Conservation (phyloP, 2,329 filamentous ascomycete genomes). For the Fusarium pseudoanthophilum region DNA sequence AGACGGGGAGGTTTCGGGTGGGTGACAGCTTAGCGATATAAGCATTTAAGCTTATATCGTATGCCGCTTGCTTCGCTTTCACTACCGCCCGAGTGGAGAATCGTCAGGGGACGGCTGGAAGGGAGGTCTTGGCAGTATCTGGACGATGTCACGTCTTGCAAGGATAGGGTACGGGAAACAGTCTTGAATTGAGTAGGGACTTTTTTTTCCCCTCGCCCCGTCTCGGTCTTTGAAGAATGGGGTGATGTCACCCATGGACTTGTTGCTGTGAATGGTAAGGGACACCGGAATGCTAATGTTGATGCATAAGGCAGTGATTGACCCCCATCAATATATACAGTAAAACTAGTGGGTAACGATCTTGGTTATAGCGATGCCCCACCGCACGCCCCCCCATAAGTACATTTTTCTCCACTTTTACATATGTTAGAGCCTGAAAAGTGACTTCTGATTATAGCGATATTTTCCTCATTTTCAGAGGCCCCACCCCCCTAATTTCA, state of each 20-base stretch:
- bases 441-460: no score
- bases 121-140: neutral
- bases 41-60: neutral
- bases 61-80: neutral
- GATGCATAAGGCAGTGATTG: conserved; percentile 4
- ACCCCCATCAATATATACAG: neutral
- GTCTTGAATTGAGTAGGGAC: neutral
- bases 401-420: no score
- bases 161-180: neutral
- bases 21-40: neutral
- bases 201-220: accelerated
- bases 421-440: no score
- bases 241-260: neutral
- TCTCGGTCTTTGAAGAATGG: neutral
- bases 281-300: neutral
- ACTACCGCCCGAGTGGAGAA: neutral
- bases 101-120: accelerated
- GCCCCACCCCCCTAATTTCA: no score
- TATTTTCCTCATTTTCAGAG: no score
- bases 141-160: neutral
- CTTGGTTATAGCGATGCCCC: no score
- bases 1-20: neutral
- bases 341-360: no score
- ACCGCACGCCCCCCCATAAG: no score
- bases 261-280: neutral